Evolutionary conservation across 1,284 basidiomycete species (phyloP).

Genomic region (Ganoderma lingzhi): DNA sequence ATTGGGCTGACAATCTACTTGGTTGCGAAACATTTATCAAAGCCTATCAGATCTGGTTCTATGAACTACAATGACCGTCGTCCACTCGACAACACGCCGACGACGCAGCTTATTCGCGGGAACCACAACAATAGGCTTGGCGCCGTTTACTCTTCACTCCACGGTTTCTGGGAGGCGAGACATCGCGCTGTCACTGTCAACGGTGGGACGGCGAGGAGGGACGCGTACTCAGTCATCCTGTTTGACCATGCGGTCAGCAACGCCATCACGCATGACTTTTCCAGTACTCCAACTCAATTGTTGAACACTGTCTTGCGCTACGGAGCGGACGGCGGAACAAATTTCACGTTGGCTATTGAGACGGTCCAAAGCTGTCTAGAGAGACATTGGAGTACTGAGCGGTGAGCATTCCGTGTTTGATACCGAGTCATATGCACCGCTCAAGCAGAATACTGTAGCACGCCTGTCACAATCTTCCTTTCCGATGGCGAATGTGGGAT

Average conservation of each 20-base stretch:
- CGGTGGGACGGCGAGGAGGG: constrained; percentile 47
- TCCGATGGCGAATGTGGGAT: constrained; percentile 64
- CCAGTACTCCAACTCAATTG: constrained; percentile 55
- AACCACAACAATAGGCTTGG: constrained; percentile 60
- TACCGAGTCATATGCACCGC: neutral
- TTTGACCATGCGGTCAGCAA: constrained; percentile 48
- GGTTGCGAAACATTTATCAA: neutral
- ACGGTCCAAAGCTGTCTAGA: constrained; percentile 52
- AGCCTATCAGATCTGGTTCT: constrained; percentile 55
- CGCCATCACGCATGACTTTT: constrained; percentile 56
- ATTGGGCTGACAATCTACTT: neutral
- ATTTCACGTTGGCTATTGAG: constrained; percentile 54
- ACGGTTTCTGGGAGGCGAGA: constrained; percentile 64
- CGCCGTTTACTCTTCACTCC: constrained; percentile 62
- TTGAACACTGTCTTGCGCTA: constrained; percentile 49
- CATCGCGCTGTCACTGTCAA: constrained; percentile 33
- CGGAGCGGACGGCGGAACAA: constrained; percentile 50
- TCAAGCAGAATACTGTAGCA: constrained; percentile 40
- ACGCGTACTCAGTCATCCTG: constrained; percentile 65
- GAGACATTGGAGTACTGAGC: constrained; percentile 61
- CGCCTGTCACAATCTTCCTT: constrained; percentile 70
- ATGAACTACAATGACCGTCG: constrained; percentile 53
- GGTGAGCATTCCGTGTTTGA: constrained; percentile 44
- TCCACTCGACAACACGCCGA: constrained; percentile 54
- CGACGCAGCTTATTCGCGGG: constrained; percentile 47